These are phyloP conservation scores for Cochlearia excelsa DNA, from an alignment of 345 rosid species.

Conservation along the genomic window DNA sequence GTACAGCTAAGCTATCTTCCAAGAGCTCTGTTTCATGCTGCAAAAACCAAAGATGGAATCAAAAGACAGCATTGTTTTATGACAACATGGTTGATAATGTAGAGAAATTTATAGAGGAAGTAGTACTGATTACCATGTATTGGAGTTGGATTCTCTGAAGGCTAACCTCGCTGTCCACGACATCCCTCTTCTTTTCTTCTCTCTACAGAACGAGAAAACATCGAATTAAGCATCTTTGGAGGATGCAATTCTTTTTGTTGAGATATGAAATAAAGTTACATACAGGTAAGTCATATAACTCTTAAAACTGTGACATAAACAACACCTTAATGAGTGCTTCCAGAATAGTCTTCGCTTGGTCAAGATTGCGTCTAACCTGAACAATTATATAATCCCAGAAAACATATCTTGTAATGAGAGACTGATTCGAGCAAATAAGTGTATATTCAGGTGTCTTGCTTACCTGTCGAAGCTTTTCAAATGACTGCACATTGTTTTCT, in stretches of 20 bases:
- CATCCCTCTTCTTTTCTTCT: constrained; percentile 95
- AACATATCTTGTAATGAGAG: constrained; percentile 12
- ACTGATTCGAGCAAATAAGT: constrained; percentile 1
- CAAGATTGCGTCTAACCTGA: constrained; percentile 98
- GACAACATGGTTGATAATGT: background rate
- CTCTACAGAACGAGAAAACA: constrained; percentile 48
- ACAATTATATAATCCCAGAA: constrained; percentile 6
- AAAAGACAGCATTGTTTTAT: background rate
- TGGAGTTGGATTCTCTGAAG: constrained; percentile 90
- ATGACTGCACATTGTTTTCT: constrained; percentile 97
- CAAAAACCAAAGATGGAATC: constrained; percentile 16
- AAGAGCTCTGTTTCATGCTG: constrained; percentile 86
- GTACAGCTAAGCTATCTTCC: constrained; percentile 69
- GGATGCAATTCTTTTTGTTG: constrained; percentile 18
- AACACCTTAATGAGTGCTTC: constrained; percentile 88
- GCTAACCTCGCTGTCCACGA: constrained; percentile 76
- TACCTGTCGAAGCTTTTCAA: constrained; percentile 99
- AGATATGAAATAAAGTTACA: constrained; percentile 22
- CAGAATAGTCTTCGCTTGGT: constrained; percentile 85
- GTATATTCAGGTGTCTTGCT: constrained; percentile 16
- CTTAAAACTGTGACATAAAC: constrained; percentile 28
- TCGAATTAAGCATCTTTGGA: constrained; percentile 13
- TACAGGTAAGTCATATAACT: constrained; percentile 22
- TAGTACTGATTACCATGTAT: constrained; percentile 57
- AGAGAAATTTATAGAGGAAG: background rate